Evolutionary conservation across 192 early-diverging fungal genomes (phyloP).

Genomic region (Entomortierella chlamydospora): DNA sequence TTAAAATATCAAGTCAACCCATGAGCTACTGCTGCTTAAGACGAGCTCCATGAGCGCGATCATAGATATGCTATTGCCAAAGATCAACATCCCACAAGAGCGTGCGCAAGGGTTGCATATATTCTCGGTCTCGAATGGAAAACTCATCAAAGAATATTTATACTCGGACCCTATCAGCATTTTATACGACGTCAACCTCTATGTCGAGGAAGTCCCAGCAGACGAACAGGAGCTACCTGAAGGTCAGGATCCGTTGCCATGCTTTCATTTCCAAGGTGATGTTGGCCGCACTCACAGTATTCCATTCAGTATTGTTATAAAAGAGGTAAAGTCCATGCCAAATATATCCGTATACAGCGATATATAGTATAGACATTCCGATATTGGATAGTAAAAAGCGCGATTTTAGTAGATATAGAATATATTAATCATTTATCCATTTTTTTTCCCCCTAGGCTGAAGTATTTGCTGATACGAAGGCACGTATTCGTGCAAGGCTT

Average conservation of each 20-base stretch:
- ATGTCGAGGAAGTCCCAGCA: conserved; percentile 67
- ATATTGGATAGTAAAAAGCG: no score
- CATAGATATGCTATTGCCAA: conserved; percentile 59
- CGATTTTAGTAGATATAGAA: no score
- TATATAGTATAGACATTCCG: no score
- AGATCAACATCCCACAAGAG: conserved; percentile 56
- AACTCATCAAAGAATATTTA: conserved; percentile 59
- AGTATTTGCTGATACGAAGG: conserved; percentile 74
- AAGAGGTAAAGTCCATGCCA: conserved; percentile 50
- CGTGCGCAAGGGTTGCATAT: conserved; percentile 65
- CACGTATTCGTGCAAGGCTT: conserved; percentile 73
- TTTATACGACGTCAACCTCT: conserved; percentile 64
- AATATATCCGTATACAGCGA: no score
- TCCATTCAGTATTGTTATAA: conserved; percentile 85
- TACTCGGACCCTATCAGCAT: conserved; percentile 58
- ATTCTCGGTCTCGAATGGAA: conserved; percentile 65
- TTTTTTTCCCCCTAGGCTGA: conserved; percentile 67
- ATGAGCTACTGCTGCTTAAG: conserved; percentile 81
- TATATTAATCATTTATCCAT: neutral
- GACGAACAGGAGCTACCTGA: conserved; percentile 56
- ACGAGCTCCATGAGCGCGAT: conserved; percentile 59
- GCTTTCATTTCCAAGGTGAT: conserved; percentile 85
- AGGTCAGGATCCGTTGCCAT: conserved; percentile 64
- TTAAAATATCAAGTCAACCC: conserved; percentile 16
- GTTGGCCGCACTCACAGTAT: conserved; percentile 76